Conservation (phyloP, 2,329 filamentous ascomycete species). For the Pyrenophora tritici-repentis region DNA sequence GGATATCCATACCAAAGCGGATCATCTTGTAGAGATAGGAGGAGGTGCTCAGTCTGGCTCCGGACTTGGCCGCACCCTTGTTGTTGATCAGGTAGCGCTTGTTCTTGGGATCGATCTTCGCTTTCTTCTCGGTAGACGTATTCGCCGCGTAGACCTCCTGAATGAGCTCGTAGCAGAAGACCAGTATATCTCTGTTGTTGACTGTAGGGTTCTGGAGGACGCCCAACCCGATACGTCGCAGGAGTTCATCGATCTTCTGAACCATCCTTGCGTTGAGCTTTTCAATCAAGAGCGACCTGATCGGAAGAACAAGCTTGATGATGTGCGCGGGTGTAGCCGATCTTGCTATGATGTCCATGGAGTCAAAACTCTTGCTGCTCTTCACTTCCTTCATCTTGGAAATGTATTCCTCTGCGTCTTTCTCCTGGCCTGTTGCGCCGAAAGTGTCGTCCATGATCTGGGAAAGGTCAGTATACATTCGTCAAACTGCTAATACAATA, state of each 20-base stretch:
- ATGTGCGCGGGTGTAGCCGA: slow-evolving; percentile 77
- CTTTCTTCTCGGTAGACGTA: slow-evolving; percentile 50
- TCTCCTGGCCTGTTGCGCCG: slow-evolving; percentile 88
- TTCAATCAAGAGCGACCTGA: slow-evolving; percentile 79
- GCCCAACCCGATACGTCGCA: slow-evolving; percentile 81
- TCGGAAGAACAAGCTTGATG: slow-evolving; percentile 74
- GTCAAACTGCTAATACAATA: too few relatives aligned
- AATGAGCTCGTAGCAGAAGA: slow-evolving; percentile 95
- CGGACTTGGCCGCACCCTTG: slow-evolving; percentile 75
- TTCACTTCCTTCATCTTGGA: slow-evolving; percentile 98
- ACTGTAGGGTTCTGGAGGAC: slow-evolving; percentile 80
- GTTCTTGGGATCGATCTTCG: slow-evolving; percentile 50
- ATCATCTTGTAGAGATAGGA: slow-evolving; percentile 86
- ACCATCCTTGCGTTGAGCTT: slow-evolving; percentile 82
- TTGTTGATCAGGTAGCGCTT: slow-evolving; percentile 78
- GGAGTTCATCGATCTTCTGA: slow-evolving; percentile 86
- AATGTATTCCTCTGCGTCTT: slow-evolving; percentile 93
- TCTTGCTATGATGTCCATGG: slow-evolving; percentile 89
- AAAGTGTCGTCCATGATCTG: slow-evolving; percentile 93
- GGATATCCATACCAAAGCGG: slow-evolving; percentile 83
- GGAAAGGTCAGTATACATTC: background rate
- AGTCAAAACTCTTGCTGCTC: slow-evolving; percentile 96
- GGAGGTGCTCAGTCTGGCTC: slow-evolving; percentile 71
- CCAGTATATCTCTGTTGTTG: slow-evolving; percentile 78
- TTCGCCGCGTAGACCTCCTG: slow-evolving; percentile 77